Base-by-base conservation (phyloP, 2,329 filamentous ascomycete species). In the Penicillium brasilianum region DNA sequence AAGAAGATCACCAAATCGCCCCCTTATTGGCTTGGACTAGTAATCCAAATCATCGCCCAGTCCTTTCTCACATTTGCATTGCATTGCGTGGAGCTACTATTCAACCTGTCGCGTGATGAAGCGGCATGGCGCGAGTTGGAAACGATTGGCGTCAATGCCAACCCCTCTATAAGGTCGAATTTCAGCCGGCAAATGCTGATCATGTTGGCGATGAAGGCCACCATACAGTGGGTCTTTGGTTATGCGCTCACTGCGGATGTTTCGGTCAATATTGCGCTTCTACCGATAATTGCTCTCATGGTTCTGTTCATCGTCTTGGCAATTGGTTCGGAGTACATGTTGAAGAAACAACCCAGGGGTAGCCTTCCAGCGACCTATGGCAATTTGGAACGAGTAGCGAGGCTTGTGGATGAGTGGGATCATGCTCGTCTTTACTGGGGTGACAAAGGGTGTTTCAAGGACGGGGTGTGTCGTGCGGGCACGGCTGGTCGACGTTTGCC, bases 101-200 rank as follows among this genome's bases (percentile, higher is more conserved):
- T 58, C 56, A 53, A 52, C 14, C 41, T 58, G 5, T 58, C 48
- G 8, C 56, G 56, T 18, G 56, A 58, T 25, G 56, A 58, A 46
- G 56, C 56, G 2, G 39, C 30, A 32, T 58, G 56, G 56, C 37
- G 56, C 10, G 41, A 41, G 4, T n/a, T 53, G 16, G 28, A 58
- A 53, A 34, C 48, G 2, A 20, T 30, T 11, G 56, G 56, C 8
- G 41, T 30, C 2, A 30, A 53, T 14, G 22, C 44, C 11, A 30
- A 53, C 18, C 37, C 56, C 7, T 22, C 56, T 8, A n/a, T 44
- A n/a, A 30, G 43, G n/a, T 53, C 56, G 16, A 58, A 52, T 36
- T 34, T 58, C 10, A 37, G 41, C n/a, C 34, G 48, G 36, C 37
- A 58, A 13, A 36, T 36, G 7, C 11, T 58, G 9, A 16, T 44